Base-by-base conservation (phyloP, 2,329 filamentous ascomycete genomes). In the Aspergillus carbonarius region DNA sequence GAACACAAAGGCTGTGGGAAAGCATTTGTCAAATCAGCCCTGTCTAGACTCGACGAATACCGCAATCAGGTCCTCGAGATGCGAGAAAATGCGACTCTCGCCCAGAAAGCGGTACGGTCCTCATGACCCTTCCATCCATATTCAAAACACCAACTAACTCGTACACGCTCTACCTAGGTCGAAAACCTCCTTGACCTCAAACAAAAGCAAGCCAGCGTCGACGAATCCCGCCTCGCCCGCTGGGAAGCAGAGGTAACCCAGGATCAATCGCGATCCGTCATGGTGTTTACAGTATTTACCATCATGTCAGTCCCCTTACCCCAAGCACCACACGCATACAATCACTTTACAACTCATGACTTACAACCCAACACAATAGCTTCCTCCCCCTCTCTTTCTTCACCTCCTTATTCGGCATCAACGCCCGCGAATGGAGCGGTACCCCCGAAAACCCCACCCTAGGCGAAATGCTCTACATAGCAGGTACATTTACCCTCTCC, bases 101-200 rank as follows among this genome's bases (percentile, higher is more conserved):
- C 85, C 2, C 79, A 85, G 39, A 84, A 83, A 47, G 85, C 87
- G 61, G 79, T 81, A 68, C 66, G 78, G 63, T 17, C n/a, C 15
- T 10, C 18, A 13, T 6, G 9, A 27, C 10, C 23, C 5, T 15
- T 0, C 15, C n/a, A 27, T 27, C 17, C 4, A 32, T 34, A 23
- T 18, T 40, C 25, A 3, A 23, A 35, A n/a, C 49, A 37, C 20
- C 25, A 7, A 52, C 15, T 15, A 37, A 42, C 54, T 56, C 17
- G 63, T 60, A 63, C 17, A 63, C 50, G 1, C 13, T 2, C 37
- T 3, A 4, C 30, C 8, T 32, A 82, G 78, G 88, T 87, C 62
- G 85, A 87, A 64, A 87, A 87, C 62, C 78, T 88, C 5, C 81
- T 88, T 12, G 85, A 88, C 69, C 86, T 88, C 79, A 85, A 86